Conservation (phyloP, 352 stramenopile genomes). For the Phytophthora sansomeana region DNA sequence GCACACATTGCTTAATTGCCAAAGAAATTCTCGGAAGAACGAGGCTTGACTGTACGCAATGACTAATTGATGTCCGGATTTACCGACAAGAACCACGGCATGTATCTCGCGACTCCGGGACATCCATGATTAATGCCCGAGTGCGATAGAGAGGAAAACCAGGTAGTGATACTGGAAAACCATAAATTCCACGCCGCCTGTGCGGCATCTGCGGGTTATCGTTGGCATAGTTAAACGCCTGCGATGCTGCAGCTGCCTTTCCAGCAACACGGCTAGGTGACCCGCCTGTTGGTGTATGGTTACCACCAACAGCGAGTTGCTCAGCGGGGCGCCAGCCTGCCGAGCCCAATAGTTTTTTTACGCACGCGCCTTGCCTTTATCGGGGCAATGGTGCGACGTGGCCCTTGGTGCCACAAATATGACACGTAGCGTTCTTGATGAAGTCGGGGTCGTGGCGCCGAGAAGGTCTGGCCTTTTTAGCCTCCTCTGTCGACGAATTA, state of each 20-base stretch:
- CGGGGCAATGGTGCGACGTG: no score
- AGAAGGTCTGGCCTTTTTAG: not conserved
- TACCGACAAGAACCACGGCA: not conserved
- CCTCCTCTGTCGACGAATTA: no score
- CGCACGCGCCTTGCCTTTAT: constrained; percentile 2
- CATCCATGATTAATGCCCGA: not conserved
- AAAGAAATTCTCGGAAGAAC: not conserved
- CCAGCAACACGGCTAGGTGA: not conserved
- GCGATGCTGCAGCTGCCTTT: no score
- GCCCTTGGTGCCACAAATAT: no score
- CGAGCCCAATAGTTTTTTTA: constrained; percentile 9
- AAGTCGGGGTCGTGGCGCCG: constrained; percentile 1
- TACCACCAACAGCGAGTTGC: constrained; percentile 2
- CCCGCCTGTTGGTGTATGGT: constrained; percentile 4
- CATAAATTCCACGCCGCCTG: not conserved
- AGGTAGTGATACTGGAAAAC: not conserved
- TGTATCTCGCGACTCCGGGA: no score
- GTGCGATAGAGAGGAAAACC: not conserved
- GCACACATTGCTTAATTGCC: not conserved
- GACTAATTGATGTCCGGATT: constrained; percentile 9
- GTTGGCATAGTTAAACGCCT: not conserved
- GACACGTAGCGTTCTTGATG: not conserved
- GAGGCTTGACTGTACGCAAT: not conserved
- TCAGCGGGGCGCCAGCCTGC: constrained; percentile 15
- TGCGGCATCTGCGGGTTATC: not conserved